Base-by-base conservation (phyloP, 345 rosid genomes). In the Populus pruinosa region DNA sequence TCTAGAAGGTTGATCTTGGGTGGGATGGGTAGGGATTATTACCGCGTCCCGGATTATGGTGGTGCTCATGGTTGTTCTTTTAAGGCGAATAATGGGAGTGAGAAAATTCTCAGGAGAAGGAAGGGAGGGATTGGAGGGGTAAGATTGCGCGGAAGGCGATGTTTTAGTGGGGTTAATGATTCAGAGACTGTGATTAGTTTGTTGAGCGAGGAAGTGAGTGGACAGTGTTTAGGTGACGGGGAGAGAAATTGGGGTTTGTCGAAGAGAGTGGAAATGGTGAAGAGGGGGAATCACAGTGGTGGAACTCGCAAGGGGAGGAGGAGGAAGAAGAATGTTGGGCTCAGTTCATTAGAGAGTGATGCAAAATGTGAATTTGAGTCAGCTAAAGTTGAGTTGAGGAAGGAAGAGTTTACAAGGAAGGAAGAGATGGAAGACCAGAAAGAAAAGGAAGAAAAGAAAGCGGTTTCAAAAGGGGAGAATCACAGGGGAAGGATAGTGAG, bases 141-240 rank as follows among this genome's bases (percentile, higher is more conserved):
- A 43, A 64, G 41, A 12, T 69, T 50, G 50, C 65, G 20, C 1
- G 78, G 59, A 35, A 80, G 84, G 75, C 74, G 71, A 67, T 67
- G 81, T 77, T 84, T 87, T 21, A 82, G 90, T 76, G 84, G 85
- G 64, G 59, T 71, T 14, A 87, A 74, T 81, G 93, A 91, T 81
- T 90, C 85, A 3, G 96, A 92, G 78, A 91, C 91, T 61, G 78
- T 95, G 73, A 83, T 95, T 78, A 89, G 88, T 85, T 88, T 95
- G 83, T 87, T 95, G 82, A 86, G 92, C 81, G 97, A 93, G 82
- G 92, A 91, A 70, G 31, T 90, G 55, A 65, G 77, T 68, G 90
- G 79, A 73, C 91, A 86, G 63, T 74, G 68, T 74, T 79, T 80
- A 71, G 81, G 76, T 62, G 71, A 67, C 44, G 68, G 77, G 70